phyloP scores from a whole-genome alignment of 352 stramenopile species.

The Pythium graminicola region DNA sequence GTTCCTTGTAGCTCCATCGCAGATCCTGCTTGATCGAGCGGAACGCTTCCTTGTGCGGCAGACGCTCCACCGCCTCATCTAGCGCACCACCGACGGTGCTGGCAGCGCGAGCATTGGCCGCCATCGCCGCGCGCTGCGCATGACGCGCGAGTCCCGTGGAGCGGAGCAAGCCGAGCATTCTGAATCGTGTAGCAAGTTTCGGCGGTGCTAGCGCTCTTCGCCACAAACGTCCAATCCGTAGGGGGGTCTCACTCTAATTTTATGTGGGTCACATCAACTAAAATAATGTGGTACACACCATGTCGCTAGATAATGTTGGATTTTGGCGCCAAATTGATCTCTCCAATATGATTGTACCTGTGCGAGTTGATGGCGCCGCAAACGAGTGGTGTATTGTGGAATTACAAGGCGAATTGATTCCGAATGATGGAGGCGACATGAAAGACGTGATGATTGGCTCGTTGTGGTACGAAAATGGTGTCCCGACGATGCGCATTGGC shows the following conservation, averaged over 20 bases:
- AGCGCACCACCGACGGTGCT: slow-evolving; percentile 63
- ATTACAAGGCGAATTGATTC: slow-evolving; percentile 70
- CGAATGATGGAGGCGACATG: slow-evolving; percentile 33
- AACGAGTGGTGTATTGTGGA: slow-evolving; percentile 82
- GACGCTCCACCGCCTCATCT: slow-evolving; percentile 62
- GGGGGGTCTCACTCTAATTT: slow-evolving; percentile 1
- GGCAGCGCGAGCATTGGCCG: slow-evolving; percentile 34
- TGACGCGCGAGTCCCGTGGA: slow-evolving; percentile 43
- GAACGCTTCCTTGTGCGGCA: slow-evolving; percentile 85
- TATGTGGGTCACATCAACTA: slow-evolving; percentile 12
- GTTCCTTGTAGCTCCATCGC: slow-evolving; percentile 82
- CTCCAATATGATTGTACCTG: slow-evolving; percentile 52
- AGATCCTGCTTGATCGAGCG: slow-evolving; percentile 78
- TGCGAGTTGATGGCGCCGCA: slow-evolving; percentile 50
- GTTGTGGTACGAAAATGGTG: slow-evolving; percentile 55
- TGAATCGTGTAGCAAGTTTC: slow-evolving; percentile 12
- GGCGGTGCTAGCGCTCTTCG: slow-evolving; percentile 30
- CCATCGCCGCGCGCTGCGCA: slow-evolving; percentile 24
- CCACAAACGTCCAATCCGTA: slow-evolving; percentile 32
- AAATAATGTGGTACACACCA: slow-evolving; percentile 19
- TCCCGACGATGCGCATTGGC: slow-evolving; percentile 73
- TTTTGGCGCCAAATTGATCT: slow-evolving; percentile 22
- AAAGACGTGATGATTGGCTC: slow-evolving; percentile 47
- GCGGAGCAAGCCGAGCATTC: slow-evolving; percentile 65
- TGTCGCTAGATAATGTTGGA: not conserved